Conservation (phyloP, 2,329 filamentous ascomycete genomes). For the Xylaria sp. region DNA sequence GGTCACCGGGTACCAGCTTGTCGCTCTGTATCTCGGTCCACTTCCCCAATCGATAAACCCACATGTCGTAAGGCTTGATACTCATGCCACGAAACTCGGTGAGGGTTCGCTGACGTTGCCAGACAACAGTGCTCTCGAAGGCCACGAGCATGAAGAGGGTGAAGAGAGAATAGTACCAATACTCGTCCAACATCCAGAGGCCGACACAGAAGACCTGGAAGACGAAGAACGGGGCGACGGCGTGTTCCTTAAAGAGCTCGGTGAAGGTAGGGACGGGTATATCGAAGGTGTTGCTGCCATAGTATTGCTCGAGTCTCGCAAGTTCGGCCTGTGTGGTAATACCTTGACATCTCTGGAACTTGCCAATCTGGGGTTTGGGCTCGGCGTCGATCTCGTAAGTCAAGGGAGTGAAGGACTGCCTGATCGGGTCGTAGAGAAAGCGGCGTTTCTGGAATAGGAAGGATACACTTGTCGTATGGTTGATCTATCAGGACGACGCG, state of each 20-base stretch:
- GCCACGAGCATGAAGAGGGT: constrained; percentile 98
- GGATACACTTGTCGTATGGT: constrained; percentile 79
- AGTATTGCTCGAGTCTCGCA: constrained; percentile 85
- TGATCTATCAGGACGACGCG: constrained; percentile 60
- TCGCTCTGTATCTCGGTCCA: constrained; percentile 93
- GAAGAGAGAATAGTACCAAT: constrained; percentile 99
- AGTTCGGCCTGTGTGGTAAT: constrained; percentile 80
- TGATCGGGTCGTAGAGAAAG: constrained; percentile 82
- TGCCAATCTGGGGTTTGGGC: constrained; percentile 80
- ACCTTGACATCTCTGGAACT: constrained; percentile 84
- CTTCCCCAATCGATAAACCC: constrained; percentile 85
- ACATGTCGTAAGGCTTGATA: constrained; percentile 97
- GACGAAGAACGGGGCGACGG: constrained; percentile 98
- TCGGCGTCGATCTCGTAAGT: constrained; percentile 85
- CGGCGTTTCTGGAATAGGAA: constrained; percentile 99
- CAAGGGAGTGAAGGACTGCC: constrained; percentile 82
- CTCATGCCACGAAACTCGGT: constrained; percentile 99
- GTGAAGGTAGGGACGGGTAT: constrained; percentile 96
- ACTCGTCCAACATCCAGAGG: constrained; percentile 98
- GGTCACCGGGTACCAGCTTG: constrained; percentile 89
- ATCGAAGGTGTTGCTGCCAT: constrained; percentile 95
- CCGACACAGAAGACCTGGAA: constrained; percentile 99
- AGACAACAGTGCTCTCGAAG: constrained; percentile 98
- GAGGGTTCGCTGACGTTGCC: constrained; percentile 95
- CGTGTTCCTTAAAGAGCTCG: constrained; percentile 97